Base-by-base conservation (phyloP, 1,139 yeast genomes). In the Pneumocystis murina region DNA sequence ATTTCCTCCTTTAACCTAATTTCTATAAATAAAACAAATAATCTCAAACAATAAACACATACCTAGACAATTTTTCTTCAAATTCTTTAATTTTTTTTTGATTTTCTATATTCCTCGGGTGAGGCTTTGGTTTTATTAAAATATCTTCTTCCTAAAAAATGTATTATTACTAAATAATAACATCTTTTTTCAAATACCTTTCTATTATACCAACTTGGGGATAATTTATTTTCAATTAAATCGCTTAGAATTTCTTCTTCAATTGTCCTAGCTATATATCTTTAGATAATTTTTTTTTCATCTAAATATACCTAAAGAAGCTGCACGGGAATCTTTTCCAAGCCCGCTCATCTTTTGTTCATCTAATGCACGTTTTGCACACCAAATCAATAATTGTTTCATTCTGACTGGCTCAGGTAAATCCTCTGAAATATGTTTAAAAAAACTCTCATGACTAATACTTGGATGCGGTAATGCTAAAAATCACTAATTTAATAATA, bases 391-490 rank as follows among this genome's bases (percentile, higher is more conserved):
- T 28, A 87, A 72, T 70, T 85, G 90, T 67, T 85, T 78, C 85
- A 87, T 82, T 66, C 84, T 78, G 69, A 84, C 86, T 0, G 91
- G 88, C 64, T 84, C 92, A 0, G 94, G 87, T 59, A 84, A 69
- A 28, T 81, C 79, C 1, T 78, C 73, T 67, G 86, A 87, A 43
- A 87, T 72, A 68, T 84, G 83, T 70, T 85, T 85, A 71, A 81
- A 82, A 69, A 83, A 83, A 63, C 84, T 86, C 24, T 75, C 70
- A 0, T 80, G 76, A 0, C 83, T 79, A 1, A 87, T 82, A 61
- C 81, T 84, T 1, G 79, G 79, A 71, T 86, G 92, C 0, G 91
- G 91, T 43, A 80, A 80, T 0, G 87, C 89, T 14, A 67, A 17
- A 63, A 16, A 20, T 7, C 36, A 16, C 30, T 17, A 28, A 59